Conservation (phyloP, 345 rosid genomes). For the Pistacia integerrima region DNA sequence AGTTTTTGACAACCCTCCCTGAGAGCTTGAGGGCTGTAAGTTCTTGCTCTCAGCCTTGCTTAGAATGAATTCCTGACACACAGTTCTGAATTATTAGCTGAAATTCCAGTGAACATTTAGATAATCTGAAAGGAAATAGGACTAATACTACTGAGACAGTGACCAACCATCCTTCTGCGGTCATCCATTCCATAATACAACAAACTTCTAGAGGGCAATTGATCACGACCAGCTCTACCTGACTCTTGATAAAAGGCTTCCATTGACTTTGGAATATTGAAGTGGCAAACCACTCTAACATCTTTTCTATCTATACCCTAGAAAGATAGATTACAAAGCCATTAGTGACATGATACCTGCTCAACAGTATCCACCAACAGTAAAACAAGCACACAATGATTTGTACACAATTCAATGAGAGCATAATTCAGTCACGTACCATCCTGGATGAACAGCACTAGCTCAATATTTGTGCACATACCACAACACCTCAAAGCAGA, state of each 20-base stretch:
- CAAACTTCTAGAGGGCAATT: conserved; percentile 75
- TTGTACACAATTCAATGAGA: conserved; percentile 13
- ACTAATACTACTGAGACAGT: conserved; percentile 1
- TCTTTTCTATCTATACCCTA: conserved; percentile 97
- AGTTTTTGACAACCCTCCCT: conserved; percentile 47
- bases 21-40: conserved; percentile 52
- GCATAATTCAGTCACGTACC: conserved; percentile 51
- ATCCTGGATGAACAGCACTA: conserved; percentile 66
- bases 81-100: conserved; percentile 24
- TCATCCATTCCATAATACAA: conserved; percentile 94
- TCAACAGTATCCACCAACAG: background rate
- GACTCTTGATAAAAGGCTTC: conserved; percentile 99
- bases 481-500: conserved; percentile 57
- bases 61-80: conserved; percentile 76
- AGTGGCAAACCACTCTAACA: conserved; percentile 93
- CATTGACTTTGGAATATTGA: conserved; percentile 94
- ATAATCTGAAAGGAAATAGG: conserved; percentile 15
- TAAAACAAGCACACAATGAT: background rate
- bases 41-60: conserved; percentile 66
- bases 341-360: conserved; percentile 20
- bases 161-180: conserved; percentile 76
- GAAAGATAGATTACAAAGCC: conserved; percentile 20
- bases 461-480: conserved; percentile 35
- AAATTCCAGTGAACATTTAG: conserved; percentile 6
- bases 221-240: conserved; percentile 99